These are phyloP conservation scores for Fusarium devonianum DNA, from an alignment of 2,329 filamentous ascomycete genomes.

Conservation along the genomic window DNA sequence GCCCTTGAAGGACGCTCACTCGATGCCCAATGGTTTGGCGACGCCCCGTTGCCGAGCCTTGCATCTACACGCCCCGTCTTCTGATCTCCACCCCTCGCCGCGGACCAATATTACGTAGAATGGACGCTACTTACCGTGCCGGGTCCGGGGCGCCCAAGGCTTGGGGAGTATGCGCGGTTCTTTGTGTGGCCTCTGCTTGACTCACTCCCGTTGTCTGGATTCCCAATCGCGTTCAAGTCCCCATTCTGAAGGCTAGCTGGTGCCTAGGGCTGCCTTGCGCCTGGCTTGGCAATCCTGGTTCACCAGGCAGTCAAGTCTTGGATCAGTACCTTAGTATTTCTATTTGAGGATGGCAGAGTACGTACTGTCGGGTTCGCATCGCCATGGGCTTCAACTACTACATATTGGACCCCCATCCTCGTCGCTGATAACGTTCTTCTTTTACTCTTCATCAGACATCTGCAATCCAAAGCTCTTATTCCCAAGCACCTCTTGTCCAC, in stretches of 20 bases:
- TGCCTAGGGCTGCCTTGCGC: conserved; percentile 29
- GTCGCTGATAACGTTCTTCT: conserved; percentile 5
- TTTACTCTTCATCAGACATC: conserved; percentile 25
- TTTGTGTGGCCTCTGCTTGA: conserved; percentile 32
- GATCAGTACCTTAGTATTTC: conserved; percentile 15
- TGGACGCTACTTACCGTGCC: conserved; percentile 26
- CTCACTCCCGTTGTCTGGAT: conserved; percentile 25
- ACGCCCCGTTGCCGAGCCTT: conserved; percentile 30
- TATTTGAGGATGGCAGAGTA: conserved; percentile 34
- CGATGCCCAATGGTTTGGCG: conserved; percentile 39
- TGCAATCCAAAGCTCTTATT: conserved; percentile 19
- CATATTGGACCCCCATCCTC: conserved; percentile 35
- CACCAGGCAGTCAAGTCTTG: conserved; percentile 32
- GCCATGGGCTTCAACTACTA: conserved; percentile 33
- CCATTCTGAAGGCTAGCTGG: conserved; percentile 31
- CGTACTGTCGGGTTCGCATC: conserved; percentile 31
- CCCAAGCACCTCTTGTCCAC: conserved; percentile 3
- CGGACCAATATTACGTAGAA: too few species aligned
- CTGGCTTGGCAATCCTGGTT: conserved; percentile 30
- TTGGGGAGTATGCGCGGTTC: conserved; percentile 22
- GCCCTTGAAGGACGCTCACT: conserved; percentile 18
- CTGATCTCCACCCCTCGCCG: too few species aligned
- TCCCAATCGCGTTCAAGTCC: conserved; percentile 4
- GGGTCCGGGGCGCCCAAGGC: conserved; percentile 24
- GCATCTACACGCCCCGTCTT: conserved; percentile 29